Base-by-base conservation (phyloP, 805 yeast genomes). In the Clavispora fructus region DNA sequence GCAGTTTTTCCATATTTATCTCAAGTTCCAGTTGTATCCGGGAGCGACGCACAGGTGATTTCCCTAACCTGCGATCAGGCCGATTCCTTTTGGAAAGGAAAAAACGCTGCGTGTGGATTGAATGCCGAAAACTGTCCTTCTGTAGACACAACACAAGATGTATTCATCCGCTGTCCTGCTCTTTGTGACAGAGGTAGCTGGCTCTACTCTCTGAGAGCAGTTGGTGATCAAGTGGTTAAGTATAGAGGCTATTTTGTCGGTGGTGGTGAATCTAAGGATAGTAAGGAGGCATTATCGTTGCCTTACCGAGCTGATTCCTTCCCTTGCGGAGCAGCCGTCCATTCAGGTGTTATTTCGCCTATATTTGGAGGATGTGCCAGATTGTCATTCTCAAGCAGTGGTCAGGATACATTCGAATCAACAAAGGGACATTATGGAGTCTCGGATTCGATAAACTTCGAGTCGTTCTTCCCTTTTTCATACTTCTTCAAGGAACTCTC, bases 241-340 rank as follows among this genome's bases (percentile, higher is more conserved):
- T 87, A 91, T 59, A 63, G 82, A 43, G 85, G 86, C 1, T 87
- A 73, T 55, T 79, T 80, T 29, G 77, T 91, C 25, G 97, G 97
- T 2, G 95, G 96, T 14, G 91, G 91, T 1, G 58, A 57, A 16
- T 52, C 11, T 14, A 2, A 56, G 44, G 48, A 48, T 19, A 64
- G 57, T 1, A 53, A 52, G n/a, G 43, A 32, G 14, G 39, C 30
- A 6, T 49, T 82, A 8, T 68, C 87, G 0, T 55, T 66, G 25
- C 90, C 91, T 0, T 91, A 89, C 59, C 72, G 98, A 52, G 91
- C 88, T 0, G 98, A 91, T 65, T 87, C 96, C 1, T 90, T 73
- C 56, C 83, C 92, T 0, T 91, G 98, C 62, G 92, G 90, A 0
- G 85, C 97, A 2, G 97, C 94, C 0, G 79, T 87, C 4, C 97